These are phyloP conservation scores for Polychytrium aggregatum DNA, from an alignment of 192 early-diverging fungal species.

Conservation along the genomic window DNA sequence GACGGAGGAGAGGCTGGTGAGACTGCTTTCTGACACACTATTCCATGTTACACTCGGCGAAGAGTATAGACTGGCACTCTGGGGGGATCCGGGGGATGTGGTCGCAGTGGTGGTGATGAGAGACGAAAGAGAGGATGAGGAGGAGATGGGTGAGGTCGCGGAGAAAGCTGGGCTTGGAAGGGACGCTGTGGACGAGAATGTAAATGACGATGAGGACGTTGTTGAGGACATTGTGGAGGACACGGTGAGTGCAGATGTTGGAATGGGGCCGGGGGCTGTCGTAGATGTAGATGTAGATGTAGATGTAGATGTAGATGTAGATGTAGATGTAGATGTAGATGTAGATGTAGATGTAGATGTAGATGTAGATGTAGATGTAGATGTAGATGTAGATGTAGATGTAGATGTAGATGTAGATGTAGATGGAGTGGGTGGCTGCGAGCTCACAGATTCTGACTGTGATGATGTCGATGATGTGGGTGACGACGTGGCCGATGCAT, in stretches of 20 bases:
- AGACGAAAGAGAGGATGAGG: not conserved
- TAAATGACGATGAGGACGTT: not conserved
- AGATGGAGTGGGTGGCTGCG: too few relatives aligned
- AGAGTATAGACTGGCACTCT: not conserved
- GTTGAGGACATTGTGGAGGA: not conserved
- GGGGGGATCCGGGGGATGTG: not conserved
- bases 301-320: too few relatives aligned
- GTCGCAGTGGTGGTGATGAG: not conserved
- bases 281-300: too few relatives aligned
- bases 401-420: too few relatives aligned
- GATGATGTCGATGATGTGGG: too few relatives aligned
- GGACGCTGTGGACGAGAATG: not conserved
- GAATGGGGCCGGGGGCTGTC: slow-evolving; percentile 1
- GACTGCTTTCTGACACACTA: not conserved
- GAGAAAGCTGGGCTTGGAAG: not conserved
- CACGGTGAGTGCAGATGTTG: not conserved
- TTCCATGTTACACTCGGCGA: not conserved
- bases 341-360: too few relatives aligned
- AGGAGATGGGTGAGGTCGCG: not conserved
- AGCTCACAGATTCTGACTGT: too few relatives aligned
- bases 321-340: too few relatives aligned
- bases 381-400: too few relatives aligned
- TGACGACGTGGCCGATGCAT: too few relatives aligned
- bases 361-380: too few relatives aligned
- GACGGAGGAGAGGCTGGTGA: not conserved